phyloP scores from a whole-genome alignment of 805 yeast species.

The Teunomyces funiuensis region DNA sequence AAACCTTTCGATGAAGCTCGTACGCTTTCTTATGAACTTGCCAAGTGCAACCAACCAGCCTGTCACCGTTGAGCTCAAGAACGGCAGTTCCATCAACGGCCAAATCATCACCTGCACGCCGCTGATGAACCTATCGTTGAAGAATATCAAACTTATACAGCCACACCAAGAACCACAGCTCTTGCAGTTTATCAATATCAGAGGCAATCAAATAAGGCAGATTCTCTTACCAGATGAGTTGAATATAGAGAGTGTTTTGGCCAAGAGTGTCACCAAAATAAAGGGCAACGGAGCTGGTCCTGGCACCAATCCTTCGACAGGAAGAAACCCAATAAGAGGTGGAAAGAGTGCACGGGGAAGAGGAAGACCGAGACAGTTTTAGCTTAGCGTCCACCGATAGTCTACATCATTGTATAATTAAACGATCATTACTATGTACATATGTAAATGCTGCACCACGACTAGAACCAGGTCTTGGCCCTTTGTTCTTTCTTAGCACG shows the following conservation, averaged over 20 bases:
- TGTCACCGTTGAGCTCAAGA: conserved; percentile 86
- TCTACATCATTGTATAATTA: conserved; percentile 1
- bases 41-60: conserved; percentile 65
- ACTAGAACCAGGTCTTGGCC: conserved; percentile 36
- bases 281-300: conserved; percentile 49
- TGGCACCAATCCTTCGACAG: conserved; percentile 17
- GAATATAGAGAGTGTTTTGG: conserved; percentile 63
- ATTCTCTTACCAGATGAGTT: conserved; percentile 83
- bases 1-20: conserved; percentile 69
- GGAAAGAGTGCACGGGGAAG: conserved; percentile 8
- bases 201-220: conserved; percentile 88
- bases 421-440: conserved; percentile 3
- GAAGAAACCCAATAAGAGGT: conserved; percentile 7
- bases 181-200: conserved; percentile 75
- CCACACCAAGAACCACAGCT: conserved; percentile 66
- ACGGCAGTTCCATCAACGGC: conserved; percentile 86
- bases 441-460: neutral
- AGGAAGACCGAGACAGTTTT: conserved; percentile 12
- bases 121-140: conserved; percentile 81
- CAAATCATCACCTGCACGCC: conserved; percentile 84
- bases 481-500: conserved; percentile 34
- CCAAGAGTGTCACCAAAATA: conserved; percentile 47
- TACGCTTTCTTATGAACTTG: conserved; percentile 78
- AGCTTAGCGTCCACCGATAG: neutral
- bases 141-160: conserved; percentile 77